Base-by-base conservation (phyloP, 1,139 yeast species). In the Kluyveromyces marxianus region DNA sequence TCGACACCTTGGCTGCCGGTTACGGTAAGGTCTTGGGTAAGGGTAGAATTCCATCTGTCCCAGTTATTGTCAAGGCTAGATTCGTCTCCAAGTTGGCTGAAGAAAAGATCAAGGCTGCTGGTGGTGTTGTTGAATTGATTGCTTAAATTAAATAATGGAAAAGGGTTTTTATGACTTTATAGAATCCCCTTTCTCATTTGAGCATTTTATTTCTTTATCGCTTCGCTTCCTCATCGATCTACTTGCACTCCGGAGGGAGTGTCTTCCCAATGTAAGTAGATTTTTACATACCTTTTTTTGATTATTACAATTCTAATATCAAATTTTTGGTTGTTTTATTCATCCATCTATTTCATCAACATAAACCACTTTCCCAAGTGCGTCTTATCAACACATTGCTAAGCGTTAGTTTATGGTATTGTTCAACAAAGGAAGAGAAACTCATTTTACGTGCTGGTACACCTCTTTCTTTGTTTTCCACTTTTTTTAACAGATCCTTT, bases 21-120 rank as follows among this genome's bases (percentile, higher is more conserved):
- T 94, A 85, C 95, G 97, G 97, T 77, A 92, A 92, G 83, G 96
- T 94, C 69, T 88, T 94, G 71, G 99, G 97, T 77, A 92, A 92
- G 83, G 99, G 99, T 76, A 81, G 86, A 76, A 79, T 94, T 69
- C 99, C 99, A 75, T 70, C 85, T 66, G 97, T 89, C 66, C 98
- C 99, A 71, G 95, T 94, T 75, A 89, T 94, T 68, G 98, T 94
- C 74, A 90, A 87, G 81, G 97, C 98, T 67, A 90, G 99, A 84
- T 92, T 84, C 72, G 98, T 94, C 67, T 89, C 97, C 67, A 85
- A 89, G 79, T 83, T 89, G 72, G 99, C 99, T 72, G 99, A 94
- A 83, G 90, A 92, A 81, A 94, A 92, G 83, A 94, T 94, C 81
- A 88, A 86, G 83, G 97, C 95, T 72, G 99, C 84, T 71, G 99